Percentiles rank a stretch among this genome's conserved stretches.
Conservation (phyloP, 2,329 filamentous ascomycete species). For the Fusarium anthophilum region DNA sequence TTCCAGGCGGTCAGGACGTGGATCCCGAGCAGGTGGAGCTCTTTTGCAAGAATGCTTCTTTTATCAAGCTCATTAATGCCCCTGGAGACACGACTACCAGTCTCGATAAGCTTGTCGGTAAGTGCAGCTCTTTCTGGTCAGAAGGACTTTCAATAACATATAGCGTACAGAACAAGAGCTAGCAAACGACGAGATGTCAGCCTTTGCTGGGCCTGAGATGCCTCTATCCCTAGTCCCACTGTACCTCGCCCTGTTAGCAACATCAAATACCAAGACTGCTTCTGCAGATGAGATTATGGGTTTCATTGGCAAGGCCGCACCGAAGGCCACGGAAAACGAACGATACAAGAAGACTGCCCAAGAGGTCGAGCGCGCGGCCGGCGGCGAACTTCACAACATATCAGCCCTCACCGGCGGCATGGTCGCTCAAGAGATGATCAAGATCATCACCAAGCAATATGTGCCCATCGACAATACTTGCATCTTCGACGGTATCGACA, state of each 20-base stretch:
- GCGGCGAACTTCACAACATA: conserved; percentile 92
- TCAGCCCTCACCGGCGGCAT: conserved; percentile 88
- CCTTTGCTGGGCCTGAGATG: conserved; percentile 56
- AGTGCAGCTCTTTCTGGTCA: conserved; percentile 40
- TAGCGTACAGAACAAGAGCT: conserved; percentile 60
- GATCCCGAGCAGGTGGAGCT: conserved; percentile 81
- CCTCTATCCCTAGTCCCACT: conserved; percentile 72
- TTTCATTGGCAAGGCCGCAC: conserved; percentile 54
- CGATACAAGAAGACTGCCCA: conserved; percentile 64
- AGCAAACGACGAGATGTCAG: conserved; percentile 62
- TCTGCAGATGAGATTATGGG: conserved; percentile 65
- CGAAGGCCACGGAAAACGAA: conserved; percentile 59
- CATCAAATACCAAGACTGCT: conserved; percentile 55
- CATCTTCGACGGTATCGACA: conserved; percentile 74
- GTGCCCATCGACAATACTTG: conserved; percentile 76
- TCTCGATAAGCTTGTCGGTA: conserved; percentile 65
- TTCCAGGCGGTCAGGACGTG: conserved; percentile 62
- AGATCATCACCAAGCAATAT: conserved; percentile 81
- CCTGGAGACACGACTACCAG: conserved; percentile 54
- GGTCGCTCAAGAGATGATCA: conserved; percentile 97
- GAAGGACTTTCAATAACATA: neutral
- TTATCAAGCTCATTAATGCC: conserved; percentile 85
- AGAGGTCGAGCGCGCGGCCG: conserved; percentile 79
- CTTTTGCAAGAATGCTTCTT: conserved; percentile 95
- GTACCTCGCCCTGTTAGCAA: conserved; percentile 72